Evolutionary conservation across 352 stramenopile species (phyloP), one percentile per base, ranked within the genome.

Genomic region (Phytopythium sindhum): DNA sequence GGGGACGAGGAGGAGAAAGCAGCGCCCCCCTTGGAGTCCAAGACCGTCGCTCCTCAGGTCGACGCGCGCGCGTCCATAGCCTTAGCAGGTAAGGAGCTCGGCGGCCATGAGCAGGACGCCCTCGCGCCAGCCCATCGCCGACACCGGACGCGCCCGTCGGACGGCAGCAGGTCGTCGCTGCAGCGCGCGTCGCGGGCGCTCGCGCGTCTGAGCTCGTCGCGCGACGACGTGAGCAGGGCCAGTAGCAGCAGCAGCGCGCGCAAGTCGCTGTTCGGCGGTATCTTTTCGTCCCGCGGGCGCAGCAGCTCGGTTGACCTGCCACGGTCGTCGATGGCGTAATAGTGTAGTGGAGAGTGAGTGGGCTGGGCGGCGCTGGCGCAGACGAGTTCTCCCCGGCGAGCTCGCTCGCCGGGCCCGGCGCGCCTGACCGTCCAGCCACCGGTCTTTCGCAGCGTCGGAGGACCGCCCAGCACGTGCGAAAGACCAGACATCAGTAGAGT

Each of bases 231-330:
- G n/a, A n/a, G 37, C 31, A 28, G 55, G 12, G 56, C 35, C 26
- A 42, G 29, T 33, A 11, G 8, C 12, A 64, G 56, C 57, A 21
- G 41, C 35, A 63, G 57, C 53, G 21, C 17, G 21, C 64, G 65
- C 63, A 67, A 76, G 57, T 67, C 75, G 63, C 80, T 84, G 61
- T 76, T 86, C 58, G 72, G 69, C 33, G 69, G 75, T 21, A 73
- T 86, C 39, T 77, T 75, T 73, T 65, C 60, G 60, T 77, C 62
- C 61, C 72, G 45, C 60, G 67, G 72, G 41, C 67, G 73, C 64
- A 71, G 70, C 69, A 67, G 74, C 54, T 75, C 69, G 58, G 69
- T 47, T 52, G 69, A 77, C 51, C 73, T 73, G 37, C 56, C 67
- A 64, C 72, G 64, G 57, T 61, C 70, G 39, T 58, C 61, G 55